Base-by-base conservation (phyloP, 148 eudicot genomes). In the Spergularia bocconei region DNA sequence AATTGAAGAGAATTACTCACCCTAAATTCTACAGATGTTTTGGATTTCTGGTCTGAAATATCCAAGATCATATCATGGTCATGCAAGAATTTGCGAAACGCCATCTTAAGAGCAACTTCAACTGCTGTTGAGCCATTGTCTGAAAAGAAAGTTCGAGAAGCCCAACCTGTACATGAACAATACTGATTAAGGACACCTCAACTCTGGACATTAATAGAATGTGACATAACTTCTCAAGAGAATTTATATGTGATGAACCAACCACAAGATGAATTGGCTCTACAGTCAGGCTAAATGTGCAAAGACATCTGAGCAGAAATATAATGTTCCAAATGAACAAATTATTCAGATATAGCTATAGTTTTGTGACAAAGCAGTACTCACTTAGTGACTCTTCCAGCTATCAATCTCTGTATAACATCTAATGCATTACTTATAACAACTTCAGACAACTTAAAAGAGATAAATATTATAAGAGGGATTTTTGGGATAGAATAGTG, bases 91-190 rank as follows among this genome's bases (percentile, higher is more conserved):
- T 94, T 94, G 47, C 98, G 89, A 81, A 94, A 90, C 71, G 98
- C 97, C 97, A 94, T 94, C 86, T 94, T 94, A 70, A 94, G 85
- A 68, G 98, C 97, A 83, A 94, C 85, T 87, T 94, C 98, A 80
- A 89, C 82, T 72, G 98, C 98, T 59, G 98, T 94, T 33, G 97
- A 94, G 76, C 98, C 98, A 83, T 94, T 94, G 81, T 94, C 98
- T 20, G 98, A 92, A 84, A 90, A 94, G 80, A 87, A 94, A 36
- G 82, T 66, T 64, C 98, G 87, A 52, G 97, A 90, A 76, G 98
- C 98, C 98, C 98, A 94, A 78, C 96, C 97, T 94, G 84, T 69
- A 51, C 63, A 80, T 71, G 47, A 56, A 71, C 33, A 82, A 61
- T 48, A 9, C 67, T 51, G 15, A 52, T 55, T 20, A 53, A 50